Evolutionary conservation across 352 stramenopile genomes (phyloP), one percentile per base, ranked within the genome.

Genomic region (Globisporangium paddicum): DNA sequence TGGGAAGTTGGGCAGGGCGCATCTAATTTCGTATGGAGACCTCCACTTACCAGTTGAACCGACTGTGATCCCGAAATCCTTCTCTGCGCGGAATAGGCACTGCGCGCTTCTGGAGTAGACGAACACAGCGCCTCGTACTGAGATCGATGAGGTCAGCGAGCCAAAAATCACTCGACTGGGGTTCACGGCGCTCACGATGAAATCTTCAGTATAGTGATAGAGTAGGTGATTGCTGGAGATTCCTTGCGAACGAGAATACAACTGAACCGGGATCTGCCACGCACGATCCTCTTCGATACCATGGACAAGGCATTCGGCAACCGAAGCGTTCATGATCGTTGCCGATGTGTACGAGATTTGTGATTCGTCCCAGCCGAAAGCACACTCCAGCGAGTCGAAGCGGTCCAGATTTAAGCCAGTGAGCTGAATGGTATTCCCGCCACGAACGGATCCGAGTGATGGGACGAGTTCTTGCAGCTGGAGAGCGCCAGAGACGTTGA

Each of bases 291-390:
- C 16, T 41, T 59, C 30, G 60, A 58, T 63, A n/a, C 48, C 16
- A 25, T 73, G 69, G 25, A 75, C 50, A 35, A 60, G 13, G 47
- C 78, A 88, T 16, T 32, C 28, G 3, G 57, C 64, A 55, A 41
- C 66, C 9, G 72, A 68, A 38, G 50, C 19, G 19, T 83, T 82
- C 32, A 77, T 19, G 8, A 64, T 40, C 9, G 16, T 32, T 11
- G 55, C 55, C 4, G n/a, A 25, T 1, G 55, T 55, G 48, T 48
- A 68, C 5, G 67, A 66, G 32, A 47, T 18, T 16, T 84, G 74
- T 18, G 74, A 34, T 18, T 56, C 52, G n/a, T 71, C 55, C 69
- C 67, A 84, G 16, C 75, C 75, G 57, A 77, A 69, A 7, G 74
- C 41, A 28, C 73, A 87, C 16, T 73, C 60, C 26, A 69, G 32